Conservation (phyloP, 2,329 filamentous ascomycete genomes). For the Cladosporium sp. region DNA sequence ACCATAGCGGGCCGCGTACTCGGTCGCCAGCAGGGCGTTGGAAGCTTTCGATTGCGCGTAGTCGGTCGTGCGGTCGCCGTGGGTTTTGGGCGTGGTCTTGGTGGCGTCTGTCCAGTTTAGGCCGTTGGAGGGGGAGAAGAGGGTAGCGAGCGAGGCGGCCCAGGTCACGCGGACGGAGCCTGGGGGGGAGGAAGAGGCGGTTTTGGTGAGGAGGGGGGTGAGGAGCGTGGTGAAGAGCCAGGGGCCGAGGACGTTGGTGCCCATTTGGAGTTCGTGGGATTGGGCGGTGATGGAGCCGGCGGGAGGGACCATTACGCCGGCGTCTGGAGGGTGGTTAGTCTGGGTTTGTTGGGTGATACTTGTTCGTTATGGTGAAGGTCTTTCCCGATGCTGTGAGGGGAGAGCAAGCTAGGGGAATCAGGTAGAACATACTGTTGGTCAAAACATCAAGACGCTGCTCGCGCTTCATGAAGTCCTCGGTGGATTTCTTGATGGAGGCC, state of each 20-base stretch:
- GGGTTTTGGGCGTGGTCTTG: conserved; percentile 15
- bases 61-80: conserved; percentile 16
- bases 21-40: conserved; percentile 24
- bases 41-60: conserved; percentile 28
- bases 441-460: conserved; percentile 38
- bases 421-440: conserved; percentile 34
- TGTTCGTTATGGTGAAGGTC: too few relatives aligned
- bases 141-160: conserved; percentile 25
- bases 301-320: conserved; percentile 30
- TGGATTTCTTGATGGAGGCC: conserved; percentile 30
- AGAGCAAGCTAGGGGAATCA: too few relatives aligned
- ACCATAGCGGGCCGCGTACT: conserved; percentile 18
- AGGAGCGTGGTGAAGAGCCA: conserved; percentile 31
- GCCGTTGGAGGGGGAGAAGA: conserved; percentile 19
- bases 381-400: too few relatives aligned
- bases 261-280: conserved; percentile 31
- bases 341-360: not conserved
- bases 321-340: conserved; percentile 13
- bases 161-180: conserved; percentile 28
- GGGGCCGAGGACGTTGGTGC: conserved; percentile 32
- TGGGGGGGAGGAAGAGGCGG: conserved; percentile 20
- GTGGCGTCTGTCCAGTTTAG: conserved; percentile 17
- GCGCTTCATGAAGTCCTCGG: conserved; percentile 30
- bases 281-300: conserved; percentile 30
- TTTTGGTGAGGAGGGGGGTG: conserved; percentile 26